These are phyloP conservation scores for Syzygium aqueum DNA, from an alignment of 345 rosid species.

Conservation along the genomic window DNA sequence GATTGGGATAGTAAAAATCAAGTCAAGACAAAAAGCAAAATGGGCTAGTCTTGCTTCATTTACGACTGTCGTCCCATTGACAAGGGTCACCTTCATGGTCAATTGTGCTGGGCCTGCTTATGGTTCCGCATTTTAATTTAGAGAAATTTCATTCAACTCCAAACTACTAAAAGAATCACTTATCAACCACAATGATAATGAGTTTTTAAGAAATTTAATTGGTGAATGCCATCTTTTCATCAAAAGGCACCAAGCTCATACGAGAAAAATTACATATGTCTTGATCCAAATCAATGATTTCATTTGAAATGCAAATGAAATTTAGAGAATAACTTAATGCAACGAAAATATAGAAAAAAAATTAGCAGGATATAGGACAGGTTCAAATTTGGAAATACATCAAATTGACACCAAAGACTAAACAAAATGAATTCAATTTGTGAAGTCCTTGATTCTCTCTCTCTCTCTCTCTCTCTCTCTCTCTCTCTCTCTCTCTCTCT, in stretches of 20 bases:
- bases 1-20: neutral
- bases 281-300: neutral
- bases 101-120: neutral
- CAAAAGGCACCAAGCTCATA: neutral
- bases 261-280: neutral
- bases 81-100: fast-evolving
- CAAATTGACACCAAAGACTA: neutral
- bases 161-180: neutral
- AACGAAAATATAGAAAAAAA: neutral
- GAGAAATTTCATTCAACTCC: neutral
- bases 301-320: neutral
- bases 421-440: neutral
- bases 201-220: neutral
- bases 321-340: neutral
- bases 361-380: neutral
- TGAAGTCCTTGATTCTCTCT: neutral
- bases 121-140: neutral
- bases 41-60: neutral
- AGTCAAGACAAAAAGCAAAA: neutral
- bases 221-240: neutral
- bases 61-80: neutral
- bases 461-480: fast-evolving
- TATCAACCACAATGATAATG: neutral
- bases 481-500: neutral
- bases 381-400: neutral